Base-by-base conservation (phyloP, 2,329 filamentous ascomycete genomes). In the Zasmidium citrigriseum region DNA sequence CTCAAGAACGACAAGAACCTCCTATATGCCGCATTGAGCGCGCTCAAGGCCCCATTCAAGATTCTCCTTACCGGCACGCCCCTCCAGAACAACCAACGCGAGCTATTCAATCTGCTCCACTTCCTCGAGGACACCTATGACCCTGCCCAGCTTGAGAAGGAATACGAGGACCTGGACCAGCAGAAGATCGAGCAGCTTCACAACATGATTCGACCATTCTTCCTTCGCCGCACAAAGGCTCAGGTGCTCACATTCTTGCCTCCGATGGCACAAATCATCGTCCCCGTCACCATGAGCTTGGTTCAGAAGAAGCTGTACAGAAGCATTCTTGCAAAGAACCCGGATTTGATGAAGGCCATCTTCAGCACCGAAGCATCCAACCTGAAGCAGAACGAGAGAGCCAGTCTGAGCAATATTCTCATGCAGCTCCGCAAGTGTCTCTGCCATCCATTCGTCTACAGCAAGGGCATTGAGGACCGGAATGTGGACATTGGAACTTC, bases 391-490 rank as follows among this genome's bases (percentile, higher is more conserved):
- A 83, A 82, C 16, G 93, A 98, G 59, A 85, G 89, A 4, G 87
- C 90, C 45, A 93, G 87, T 62, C 77, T 98, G 57, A 96, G 89
- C 81, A 99, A 99, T 67, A 96, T 99, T 41, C 76, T 99, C 46
- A 91, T 97, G 84, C 95, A 99, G 73, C 82, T 99, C 18, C 86
- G 95, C 18, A 98, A 97, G 73, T 96, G 91, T 64, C 81, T 99
- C 1, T 97, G 93, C 64, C 96, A 99, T 74, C 95, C 96, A 0
- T 99, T 98, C 71, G 87, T 98, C 51, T 99, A 97, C 79, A 97
- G 87, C 68, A 82, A 86, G 44, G 88, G 89, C 21, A 95, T 99
- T 58, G 96, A 99, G 75, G 95, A 99, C 73, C 86, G 86, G 49
- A 84, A 83, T 1, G 79, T 86, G 1, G 81, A 88, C 55, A 74